Conservation (phyloP, 164 flowering plant genomes). For the Pachysandra terminalis region DNA sequence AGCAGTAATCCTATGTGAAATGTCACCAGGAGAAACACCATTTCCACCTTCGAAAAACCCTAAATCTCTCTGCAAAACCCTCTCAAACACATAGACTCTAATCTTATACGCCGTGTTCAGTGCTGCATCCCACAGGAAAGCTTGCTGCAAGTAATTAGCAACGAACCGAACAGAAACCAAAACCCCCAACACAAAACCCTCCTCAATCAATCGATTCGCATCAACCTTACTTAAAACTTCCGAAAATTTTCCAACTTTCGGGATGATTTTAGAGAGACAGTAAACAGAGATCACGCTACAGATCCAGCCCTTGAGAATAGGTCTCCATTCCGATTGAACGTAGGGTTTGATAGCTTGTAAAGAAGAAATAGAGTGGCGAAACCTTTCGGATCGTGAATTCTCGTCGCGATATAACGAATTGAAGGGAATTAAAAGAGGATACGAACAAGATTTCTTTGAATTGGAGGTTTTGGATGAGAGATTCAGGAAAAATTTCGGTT, state of each 20-base stretch:
- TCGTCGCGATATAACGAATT: neutral
- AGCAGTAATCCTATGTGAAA: constrained; percentile 80
- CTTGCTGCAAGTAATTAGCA: constrained; percentile 72
- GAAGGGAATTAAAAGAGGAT: neutral
- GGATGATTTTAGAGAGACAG: constrained; percentile 65
- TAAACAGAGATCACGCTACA: constrained; percentile 68
- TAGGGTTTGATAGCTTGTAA: constrained; percentile 46
- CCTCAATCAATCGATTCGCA: constrained; percentile 19
- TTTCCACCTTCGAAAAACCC: constrained; percentile 67
- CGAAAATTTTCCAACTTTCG: constrained; percentile 48
- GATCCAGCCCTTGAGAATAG: constrained; percentile 77
- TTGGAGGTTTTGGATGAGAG: neutral
- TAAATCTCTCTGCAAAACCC: constrained; percentile 74
- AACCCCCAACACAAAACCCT: constrained; percentile 45
- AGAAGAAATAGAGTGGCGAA: constrained; percentile 14
- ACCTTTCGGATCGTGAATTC: neutral
- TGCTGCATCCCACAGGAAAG: constrained; percentile 87
- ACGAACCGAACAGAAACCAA: constrained; percentile 43
- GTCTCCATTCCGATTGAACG: constrained; percentile 48
- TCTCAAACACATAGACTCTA: constrained; percentile 55
- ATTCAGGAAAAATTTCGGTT: neutral
- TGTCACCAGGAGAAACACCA: constrained; percentile 64
- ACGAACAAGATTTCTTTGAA: neutral
- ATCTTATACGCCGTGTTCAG: constrained; percentile 45
- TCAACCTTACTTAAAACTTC: constrained; percentile 17